phyloP scores from a whole-genome alignment of 345 rosid genomes.

The Abelmoschus esculentus region DNA sequence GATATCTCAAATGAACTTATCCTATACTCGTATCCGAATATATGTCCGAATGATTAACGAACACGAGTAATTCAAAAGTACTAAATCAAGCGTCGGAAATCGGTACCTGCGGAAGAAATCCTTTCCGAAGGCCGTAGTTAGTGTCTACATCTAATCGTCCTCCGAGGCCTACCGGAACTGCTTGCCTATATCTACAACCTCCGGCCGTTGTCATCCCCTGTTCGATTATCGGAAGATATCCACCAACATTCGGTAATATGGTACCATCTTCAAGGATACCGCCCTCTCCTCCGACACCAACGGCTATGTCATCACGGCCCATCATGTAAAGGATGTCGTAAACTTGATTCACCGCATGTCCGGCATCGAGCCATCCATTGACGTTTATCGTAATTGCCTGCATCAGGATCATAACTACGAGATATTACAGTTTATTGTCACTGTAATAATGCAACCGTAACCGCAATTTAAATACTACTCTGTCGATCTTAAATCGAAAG shows the following conservation, averaged over 20 bases:
- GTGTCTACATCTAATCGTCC: conserved; percentile 62
- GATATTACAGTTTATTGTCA: not conserved
- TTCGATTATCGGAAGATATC: conserved; percentile 77
- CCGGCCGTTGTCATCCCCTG: conserved; percentile 80
- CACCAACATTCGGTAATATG: conserved; percentile 69
- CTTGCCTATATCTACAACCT: conserved; percentile 77
- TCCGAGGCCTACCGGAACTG: conserved; percentile 61
- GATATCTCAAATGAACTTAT: not conserved
- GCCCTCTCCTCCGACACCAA: conserved; percentile 96
- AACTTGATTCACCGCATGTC: conserved; percentile 51
- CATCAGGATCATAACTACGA: not conserved
- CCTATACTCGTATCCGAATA: not conserved
- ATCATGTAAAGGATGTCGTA: conserved; percentile 91
- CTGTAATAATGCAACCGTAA: not conserved
- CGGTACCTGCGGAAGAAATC: conserved; percentile 74
- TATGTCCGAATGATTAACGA: too few species aligned
- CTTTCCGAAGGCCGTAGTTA: conserved; percentile 65
- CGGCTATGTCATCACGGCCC: conserved; percentile 69
- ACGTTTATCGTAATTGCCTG: conserved; percentile 70
- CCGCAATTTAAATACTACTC: not conserved
- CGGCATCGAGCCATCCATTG: conserved; percentile 74
- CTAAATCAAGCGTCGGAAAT: not conserved
- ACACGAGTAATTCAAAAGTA: too few species aligned
- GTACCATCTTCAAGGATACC: conserved; percentile 63
- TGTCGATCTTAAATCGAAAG: not conserved